Evolutionary conservation across 2,329 filamentous ascomycete species (phyloP), one percentile per base, ranked within the genome.

Genomic region (Pseudogymnoascus sp.): DNA sequence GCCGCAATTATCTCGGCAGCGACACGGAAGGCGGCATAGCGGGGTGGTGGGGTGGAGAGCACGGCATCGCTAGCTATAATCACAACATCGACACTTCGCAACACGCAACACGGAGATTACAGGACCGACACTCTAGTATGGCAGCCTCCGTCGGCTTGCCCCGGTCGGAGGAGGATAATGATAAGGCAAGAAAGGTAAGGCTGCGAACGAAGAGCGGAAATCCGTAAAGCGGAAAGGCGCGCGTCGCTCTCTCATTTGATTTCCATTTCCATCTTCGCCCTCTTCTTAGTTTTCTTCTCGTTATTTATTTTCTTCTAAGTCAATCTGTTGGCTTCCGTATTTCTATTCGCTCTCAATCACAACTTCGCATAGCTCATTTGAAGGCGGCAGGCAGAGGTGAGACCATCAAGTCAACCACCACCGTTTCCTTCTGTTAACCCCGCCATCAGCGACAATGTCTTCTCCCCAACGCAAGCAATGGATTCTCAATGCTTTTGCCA

Each of bases 401-500:
- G 5, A 1, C 25, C 31, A 19, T 31, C 48, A 16, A 57, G n/a
- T 13, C 10, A 34, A 57, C 13, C 28, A 57, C n/a, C 48, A 34
- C n/a, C n/a, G n/a, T 1, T 11, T 19, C 28, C 25, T 57, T 57
- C 48, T 19, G n/a, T 34, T 34, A 34, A 57, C 28, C 10, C 48
- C 28, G 1, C 25, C n/a, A 57, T 57, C 48, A 19, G 25, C 25
- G 5, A 57, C 25, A 13, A 57, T 57, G 48, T 34, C 48, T 19
- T 34, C 48, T 31, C 14, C 48, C 6, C n/a, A n/a, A 13, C 74
- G 72, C 61, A 81, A 81, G 70, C 77, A 77, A 62, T 71, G 80
- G 11, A 80, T 81, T 62, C 74, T 81, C 69, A 81, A 81, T 75
- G 79, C 79, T 19, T 82, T 82, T 65, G 79, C 79, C 31, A 77